Percentiles rank a stretch among this genome's conserved stretches.
Evolutionary conservation across 2,329 filamentous ascomycete species (phyloP).

Genomic region (Cladosporium halotolerans): DNA sequence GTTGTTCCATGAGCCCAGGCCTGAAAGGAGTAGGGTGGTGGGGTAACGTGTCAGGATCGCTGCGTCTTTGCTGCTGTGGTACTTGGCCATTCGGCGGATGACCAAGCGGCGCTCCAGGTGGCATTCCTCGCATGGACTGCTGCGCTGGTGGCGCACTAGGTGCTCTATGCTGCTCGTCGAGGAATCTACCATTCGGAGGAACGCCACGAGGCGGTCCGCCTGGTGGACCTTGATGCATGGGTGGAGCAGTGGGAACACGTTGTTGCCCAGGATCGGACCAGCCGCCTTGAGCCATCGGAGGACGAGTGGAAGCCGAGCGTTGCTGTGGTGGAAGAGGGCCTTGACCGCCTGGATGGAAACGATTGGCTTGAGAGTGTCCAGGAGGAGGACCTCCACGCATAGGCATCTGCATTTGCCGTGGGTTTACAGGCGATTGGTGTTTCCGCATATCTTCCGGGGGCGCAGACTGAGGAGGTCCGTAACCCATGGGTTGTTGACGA

Average conservation of each 20-base stretch:
- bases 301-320: slow-evolving; percentile 2
- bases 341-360: background rate
- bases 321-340: slow-evolving; percentile 7
- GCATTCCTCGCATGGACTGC: slow-evolving; percentile 15
- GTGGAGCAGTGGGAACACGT: slow-evolving; percentile 5
- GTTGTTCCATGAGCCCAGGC: slow-evolving; percentile 41
- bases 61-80: slow-evolving; percentile 20
- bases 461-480: slow-evolving; percentile 10
- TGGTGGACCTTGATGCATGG: slow-evolving; percentile 2
- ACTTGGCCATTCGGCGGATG: slow-evolving; percentile 17
- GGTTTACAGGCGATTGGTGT: background rate
- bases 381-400: slow-evolving; percentile 20
- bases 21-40: slow-evolving; percentile 51
- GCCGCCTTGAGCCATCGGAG: slow-evolving; percentile 14
- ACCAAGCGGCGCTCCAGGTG: slow-evolving; percentile 25
- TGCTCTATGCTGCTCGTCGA: slow-evolving; percentile 11
- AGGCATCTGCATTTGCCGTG: slow-evolving; percentile 15
- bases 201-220: background rate
- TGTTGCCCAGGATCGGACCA: slow-evolving; percentile 24
- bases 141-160: slow-evolving; percentile 22
- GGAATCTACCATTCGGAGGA: background rate
- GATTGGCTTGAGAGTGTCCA: slow-evolving; percentile 13
- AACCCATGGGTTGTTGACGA: slow-evolving; percentile 9
- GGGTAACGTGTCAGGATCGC: slow-evolving; percentile 50
- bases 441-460: slow-evolving; percentile 4